phyloP scores from a whole-genome alignment of 192 early-diverging fungal genomes.

The Entrophospora sp. region DNA sequence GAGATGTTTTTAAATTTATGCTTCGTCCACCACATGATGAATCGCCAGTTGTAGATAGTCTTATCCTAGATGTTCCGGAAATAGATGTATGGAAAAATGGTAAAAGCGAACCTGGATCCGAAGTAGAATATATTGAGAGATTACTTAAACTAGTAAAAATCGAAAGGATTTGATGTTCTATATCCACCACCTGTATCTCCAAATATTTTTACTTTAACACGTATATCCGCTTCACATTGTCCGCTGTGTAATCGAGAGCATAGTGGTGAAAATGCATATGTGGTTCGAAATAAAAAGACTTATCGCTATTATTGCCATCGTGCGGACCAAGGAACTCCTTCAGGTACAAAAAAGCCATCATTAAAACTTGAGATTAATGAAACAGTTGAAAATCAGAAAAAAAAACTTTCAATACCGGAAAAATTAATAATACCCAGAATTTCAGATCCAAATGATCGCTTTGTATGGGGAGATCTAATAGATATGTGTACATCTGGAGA shows the following conservation, averaged over 20 bases:
- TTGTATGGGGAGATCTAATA: no score
- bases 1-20: no score
- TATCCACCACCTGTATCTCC: background rate
- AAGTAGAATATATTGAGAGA: background rate
- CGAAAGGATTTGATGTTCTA: constrained; percentile 4
- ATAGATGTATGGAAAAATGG: background rate
- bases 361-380: background rate
- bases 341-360: no score
- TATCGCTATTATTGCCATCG: background rate
- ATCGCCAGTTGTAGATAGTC: no score
- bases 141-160: background rate
- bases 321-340: background rate
- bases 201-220: background rate
- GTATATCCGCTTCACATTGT: background rate
- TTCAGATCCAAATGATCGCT: background rate
- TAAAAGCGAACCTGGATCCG: background rate
- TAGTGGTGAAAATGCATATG: no score
- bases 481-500: no score
- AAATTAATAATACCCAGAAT: background rate
- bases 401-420: background rate
- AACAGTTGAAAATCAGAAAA: background rate
- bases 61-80: background rate
- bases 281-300: no score
- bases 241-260: background rate
- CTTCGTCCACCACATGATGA: no score